These are phyloP conservation scores for Penicillium robsamsonii DNA, from an alignment of 495 filamentous ascomycete species.

Conservation along the genomic window DNA sequence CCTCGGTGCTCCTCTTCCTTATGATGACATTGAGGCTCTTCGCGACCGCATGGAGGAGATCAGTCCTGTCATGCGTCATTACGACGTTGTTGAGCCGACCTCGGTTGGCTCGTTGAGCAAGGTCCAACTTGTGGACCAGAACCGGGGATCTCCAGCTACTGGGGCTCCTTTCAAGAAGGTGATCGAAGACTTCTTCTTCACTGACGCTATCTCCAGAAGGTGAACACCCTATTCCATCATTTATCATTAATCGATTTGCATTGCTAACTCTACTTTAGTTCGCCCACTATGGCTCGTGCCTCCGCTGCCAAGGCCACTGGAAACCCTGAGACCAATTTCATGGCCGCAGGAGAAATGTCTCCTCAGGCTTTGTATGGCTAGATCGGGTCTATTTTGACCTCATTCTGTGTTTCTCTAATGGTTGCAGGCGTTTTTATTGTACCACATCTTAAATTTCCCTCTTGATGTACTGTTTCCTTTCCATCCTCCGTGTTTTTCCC, in stretches of 20 bases:
- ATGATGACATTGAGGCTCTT: conserved; percentile 84
- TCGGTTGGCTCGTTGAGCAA: conserved; percentile 71
- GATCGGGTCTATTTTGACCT: conserved; percentile 19
- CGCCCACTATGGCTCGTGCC: conserved; percentile 95
- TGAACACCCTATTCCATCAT: conserved; percentile 38
- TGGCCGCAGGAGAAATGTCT: conserved; percentile 71
- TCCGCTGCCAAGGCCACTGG: conserved; percentile 74
- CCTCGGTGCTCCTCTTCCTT: conserved; percentile 81
- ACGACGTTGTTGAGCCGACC: conserved; percentile 84
- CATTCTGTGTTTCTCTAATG: conserved; percentile 38
- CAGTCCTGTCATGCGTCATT: conserved; percentile 79
- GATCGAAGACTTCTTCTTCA: conserved; percentile 96
- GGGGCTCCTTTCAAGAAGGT: conserved; percentile 71
- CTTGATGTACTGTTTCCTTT: conserved; percentile 29
- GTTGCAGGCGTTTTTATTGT: conserved; percentile 48
- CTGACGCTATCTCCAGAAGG: conserved; percentile 93
- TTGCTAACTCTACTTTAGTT: conserved; percentile 54
- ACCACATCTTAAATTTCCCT: conserved; percentile 39
- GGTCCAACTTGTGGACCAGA: conserved; percentile 90
- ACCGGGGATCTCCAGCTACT: conserved; percentile 74
- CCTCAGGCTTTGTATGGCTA: conserved; percentile 49
- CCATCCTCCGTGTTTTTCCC: conserved; percentile 20
- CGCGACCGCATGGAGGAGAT: conserved; percentile 95
- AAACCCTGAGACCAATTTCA: conserved; percentile 76
- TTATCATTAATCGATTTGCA: conserved; percentile 1